Conservation (phyloP, 768 basidiomycete genomes). For the Crassisporium funariophilum region DNA sequence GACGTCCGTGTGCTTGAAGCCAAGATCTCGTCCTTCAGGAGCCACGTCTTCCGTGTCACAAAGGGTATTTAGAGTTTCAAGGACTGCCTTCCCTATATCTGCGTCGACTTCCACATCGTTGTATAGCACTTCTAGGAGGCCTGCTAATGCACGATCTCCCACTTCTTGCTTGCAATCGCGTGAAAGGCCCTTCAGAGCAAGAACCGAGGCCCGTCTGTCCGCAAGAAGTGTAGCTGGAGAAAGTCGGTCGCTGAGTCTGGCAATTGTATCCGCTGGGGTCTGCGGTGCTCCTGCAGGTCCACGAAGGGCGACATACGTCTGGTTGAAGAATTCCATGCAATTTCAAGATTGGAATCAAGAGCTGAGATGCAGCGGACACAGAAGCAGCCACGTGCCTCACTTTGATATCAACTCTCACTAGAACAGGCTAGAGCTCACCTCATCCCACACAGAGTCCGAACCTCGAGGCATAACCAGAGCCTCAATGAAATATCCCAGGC, state of each 20-base stretch:
- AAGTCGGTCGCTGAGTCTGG: constrained; percentile 84
- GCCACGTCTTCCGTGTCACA: constrained; percentile 74
- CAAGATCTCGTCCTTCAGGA: constrained; percentile 61
- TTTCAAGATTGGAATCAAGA: neutral
- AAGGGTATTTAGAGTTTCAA: constrained; percentile 86
- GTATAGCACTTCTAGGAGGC: constrained; percentile 78
- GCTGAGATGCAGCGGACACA: neutral
- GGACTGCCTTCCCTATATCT: constrained; percentile 88
- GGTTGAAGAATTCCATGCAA: constrained; percentile 80
- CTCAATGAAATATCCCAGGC: no score
- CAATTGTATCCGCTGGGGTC: constrained; percentile 82
- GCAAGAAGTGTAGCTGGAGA: constrained; percentile 88
- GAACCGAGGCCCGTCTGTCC: constrained; percentile 91
- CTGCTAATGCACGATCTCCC: constrained; percentile 72
- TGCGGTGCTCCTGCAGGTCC: constrained; percentile 85
- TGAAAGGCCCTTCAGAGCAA: constrained; percentile 89
- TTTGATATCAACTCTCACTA: no score
- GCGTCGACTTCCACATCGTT: constrained; percentile 90
- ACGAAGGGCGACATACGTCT: constrained; percentile 83
- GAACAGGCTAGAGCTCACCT: no score
- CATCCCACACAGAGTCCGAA: no score
- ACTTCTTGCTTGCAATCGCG: constrained; percentile 92
- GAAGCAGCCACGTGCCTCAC: constrained; percentile 1
- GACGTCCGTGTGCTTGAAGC: constrained; percentile 79
- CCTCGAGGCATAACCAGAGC: no score